These are phyloP conservation scores for Tillandsia fasciculata DNA, from an alignment of 176 grass and related monocot species.

Conservation along the genomic window DNA sequence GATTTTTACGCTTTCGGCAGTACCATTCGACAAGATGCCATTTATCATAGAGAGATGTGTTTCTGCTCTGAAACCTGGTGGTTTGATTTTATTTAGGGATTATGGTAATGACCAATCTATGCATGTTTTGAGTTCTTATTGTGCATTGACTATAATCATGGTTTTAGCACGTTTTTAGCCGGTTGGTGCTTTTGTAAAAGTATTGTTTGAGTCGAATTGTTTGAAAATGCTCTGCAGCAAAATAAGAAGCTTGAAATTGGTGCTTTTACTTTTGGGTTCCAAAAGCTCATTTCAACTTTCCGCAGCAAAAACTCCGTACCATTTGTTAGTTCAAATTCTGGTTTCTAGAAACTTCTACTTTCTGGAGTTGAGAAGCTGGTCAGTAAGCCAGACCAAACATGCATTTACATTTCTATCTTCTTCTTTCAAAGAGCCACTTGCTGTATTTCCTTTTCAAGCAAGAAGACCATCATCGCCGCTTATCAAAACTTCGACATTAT, in stretches of 20 bases:
- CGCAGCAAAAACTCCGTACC: too few species aligned
- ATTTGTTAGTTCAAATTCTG: too few species aligned
- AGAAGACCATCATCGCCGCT: background rate
- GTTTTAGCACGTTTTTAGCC: too few species aligned
- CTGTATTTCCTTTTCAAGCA: too few species aligned
- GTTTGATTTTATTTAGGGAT: conserved; percentile 82
- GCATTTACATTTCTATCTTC: conserved; percentile 5
- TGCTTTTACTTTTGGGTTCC: background rate
- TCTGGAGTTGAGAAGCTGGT: too few species aligned
- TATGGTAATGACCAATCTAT: conserved; percentile 45
- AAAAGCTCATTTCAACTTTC: background rate
- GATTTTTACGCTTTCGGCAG: conserved; percentile 93
- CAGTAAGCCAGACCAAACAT: background rate
- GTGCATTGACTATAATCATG: too few species aligned
- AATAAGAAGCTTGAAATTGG: background rate
- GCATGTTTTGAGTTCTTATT: too few species aligned
- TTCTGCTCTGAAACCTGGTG: conserved; percentile 73
- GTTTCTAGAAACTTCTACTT: too few species aligned
- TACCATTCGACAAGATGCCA: conserved; percentile 53
- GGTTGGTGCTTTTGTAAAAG: too few species aligned
- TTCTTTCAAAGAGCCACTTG: background rate
- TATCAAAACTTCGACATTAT: background rate
- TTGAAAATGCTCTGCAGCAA: too few species aligned
- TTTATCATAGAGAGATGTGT: conserved; percentile 41
- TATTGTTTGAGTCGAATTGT: too few species aligned